Base-by-base conservation (phyloP, 2,329 filamentous ascomycete genomes). In the Spiromastix sp. region DNA sequence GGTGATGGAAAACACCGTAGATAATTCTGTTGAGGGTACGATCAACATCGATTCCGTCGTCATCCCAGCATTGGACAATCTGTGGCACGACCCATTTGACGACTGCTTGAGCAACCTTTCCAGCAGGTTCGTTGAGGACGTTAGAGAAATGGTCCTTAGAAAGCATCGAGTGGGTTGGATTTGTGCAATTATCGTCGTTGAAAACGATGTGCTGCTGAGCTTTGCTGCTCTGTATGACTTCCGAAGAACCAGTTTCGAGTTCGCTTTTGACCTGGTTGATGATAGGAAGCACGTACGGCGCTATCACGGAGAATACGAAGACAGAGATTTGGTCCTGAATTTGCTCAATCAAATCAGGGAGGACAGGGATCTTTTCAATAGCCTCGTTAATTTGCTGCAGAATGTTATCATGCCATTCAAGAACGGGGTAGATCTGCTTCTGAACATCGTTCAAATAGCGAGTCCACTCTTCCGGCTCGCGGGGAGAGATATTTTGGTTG, bases 81-180 rank as follows among this genome's bases (percentile, higher is more conserved):
- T 93, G 85, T 6, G 89, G 89, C 10, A 94, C 85, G 15, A 80
- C 80, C 85, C 86, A 95, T 38, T 73, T 74, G 28, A 95, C 67
- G 31, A 87, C 77, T 49, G 79, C 74, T 43, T 80, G 82, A 17
- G 87, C 85, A 40, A 86, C 75, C 50, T 80, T 81, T 37, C 87
- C 87, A 30, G 85, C 87, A 28, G 86, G 74, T 55, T 94, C 86
- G 55, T 95, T 95, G 40, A 95, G 71, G 20, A 87, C 68, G 52
- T 93, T 93, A 44, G 81, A 83, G 59, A 95, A 95, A 61, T 95
- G 87, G 51, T 95, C 87, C 65, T 95, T 95, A 40, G 85, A 86
- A 34, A 95, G 67, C 87, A 94, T 94, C 13, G 85, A 93, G 64
- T 95, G 87, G 2, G 87, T 95, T 0, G 87, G 89, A 51, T 95